Evolutionary conservation across 2,329 filamentous ascomycete genomes (phyloP).

Genomic region (Pseudogymnoascus sp.): DNA sequence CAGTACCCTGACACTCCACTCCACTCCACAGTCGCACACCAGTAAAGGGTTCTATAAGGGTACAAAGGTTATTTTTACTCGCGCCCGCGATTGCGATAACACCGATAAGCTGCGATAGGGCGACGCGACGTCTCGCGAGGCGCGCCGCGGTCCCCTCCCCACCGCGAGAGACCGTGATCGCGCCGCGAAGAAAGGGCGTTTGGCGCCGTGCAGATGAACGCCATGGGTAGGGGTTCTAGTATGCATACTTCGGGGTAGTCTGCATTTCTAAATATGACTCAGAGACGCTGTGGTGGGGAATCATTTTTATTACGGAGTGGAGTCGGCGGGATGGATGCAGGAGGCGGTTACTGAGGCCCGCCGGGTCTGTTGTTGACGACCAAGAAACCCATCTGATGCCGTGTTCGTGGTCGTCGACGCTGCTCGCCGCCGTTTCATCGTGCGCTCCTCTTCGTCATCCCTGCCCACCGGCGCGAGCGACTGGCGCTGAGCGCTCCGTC

Average conservation of each 20-base stretch:
- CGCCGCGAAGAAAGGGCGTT: neutral
- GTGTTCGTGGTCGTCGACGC: conserved; percentile 5
- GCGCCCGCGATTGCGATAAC: neutral
- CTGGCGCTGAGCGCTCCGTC: conserved; percentile 9
- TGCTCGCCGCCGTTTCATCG: neutral
- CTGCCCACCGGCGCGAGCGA: neutral
- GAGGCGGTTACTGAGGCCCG: conserved; percentile 26
- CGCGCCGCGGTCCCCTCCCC: neutral
- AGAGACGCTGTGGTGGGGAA: conserved; percentile 23
- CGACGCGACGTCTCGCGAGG: neutral
- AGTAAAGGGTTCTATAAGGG: neutral
- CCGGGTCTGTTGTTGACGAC: conserved; percentile 26
- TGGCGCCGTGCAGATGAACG: neutral
- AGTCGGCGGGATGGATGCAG: conserved; percentile 8
- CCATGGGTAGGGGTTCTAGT: neutral
- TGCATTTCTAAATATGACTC: conserved; percentile 26
- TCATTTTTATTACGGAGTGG: neutral
- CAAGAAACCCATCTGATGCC: conserved; percentile 26
- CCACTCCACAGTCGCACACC: neutral
- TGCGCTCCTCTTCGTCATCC: neutral
- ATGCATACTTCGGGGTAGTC: neutral
- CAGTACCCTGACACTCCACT: neutral
- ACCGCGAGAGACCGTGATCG: neutral
- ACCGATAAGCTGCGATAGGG: neutral
- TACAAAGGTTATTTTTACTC: neutral